These are phyloP conservation scores for Thymus mandschuricus DNA, from an alignment of 257 asterid genomes.

Conservation along the genomic window DNA sequence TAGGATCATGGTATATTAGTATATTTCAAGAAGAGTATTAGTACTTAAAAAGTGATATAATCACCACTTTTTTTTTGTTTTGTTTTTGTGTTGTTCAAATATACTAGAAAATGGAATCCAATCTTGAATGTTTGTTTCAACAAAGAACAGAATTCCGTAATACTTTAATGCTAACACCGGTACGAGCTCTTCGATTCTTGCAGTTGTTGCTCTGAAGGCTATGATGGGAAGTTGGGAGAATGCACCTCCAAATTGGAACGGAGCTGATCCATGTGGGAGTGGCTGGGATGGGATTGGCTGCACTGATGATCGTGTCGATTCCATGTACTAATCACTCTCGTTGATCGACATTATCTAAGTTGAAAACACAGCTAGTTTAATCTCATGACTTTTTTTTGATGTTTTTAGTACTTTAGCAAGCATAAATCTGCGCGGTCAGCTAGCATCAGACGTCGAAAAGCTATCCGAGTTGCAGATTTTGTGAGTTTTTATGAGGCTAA, in stretches of 20 bases:
- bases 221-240: conserved; percentile 53
- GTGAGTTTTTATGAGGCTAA: conserved; percentile 47
- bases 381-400: conserved; percentile 7
- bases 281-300: conserved; percentile 75
- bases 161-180: no score
- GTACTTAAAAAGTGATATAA: neutral
- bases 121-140: no score
- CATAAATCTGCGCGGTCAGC: conserved; percentile 56
- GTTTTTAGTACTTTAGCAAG: conserved; percentile 65
- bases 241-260: conserved; percentile 70
- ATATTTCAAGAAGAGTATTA: neutral
- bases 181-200: neutral
- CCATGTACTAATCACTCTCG: conserved; percentile 45
- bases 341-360: neutral
- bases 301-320: conserved; percentile 41
- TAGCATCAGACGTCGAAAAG: conserved; percentile 64
- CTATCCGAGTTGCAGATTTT: conserved; percentile 68
- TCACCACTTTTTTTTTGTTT: no score
- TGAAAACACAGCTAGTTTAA: neutral
- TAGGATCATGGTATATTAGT: neutral
- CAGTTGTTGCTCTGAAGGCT: conserved; percentile 58
- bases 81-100: no score
- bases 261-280: conserved; percentile 69
- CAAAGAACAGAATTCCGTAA: no score
- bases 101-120: no score